Evolutionary conservation across 1,284 basidiomycete species (phyloP).

Genomic region (Trichosporon sp.): DNA sequence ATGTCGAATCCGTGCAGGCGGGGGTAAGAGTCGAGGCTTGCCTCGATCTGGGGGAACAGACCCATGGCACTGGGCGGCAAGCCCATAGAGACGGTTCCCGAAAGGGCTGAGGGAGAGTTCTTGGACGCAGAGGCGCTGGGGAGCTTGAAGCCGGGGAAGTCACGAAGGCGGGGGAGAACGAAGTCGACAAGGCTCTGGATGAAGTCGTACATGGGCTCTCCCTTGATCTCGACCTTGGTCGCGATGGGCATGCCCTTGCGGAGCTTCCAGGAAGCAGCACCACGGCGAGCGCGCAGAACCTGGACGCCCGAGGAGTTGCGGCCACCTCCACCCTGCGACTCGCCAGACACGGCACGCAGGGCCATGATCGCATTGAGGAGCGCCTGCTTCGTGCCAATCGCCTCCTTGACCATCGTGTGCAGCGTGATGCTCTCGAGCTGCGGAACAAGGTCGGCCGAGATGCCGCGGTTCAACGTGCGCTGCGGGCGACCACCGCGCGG

Average conservation of each 20-base stretch:
- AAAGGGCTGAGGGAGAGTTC: constrained; percentile 64
- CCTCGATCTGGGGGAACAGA: constrained; percentile 90
- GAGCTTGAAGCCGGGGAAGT: constrained; percentile 81
- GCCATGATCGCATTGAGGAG: constrained; percentile 83
- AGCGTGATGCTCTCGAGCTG: constrained; percentile 76
- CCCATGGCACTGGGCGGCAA: constrained; percentile 77
- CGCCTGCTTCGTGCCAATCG: constrained; percentile 65
- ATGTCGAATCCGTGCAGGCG: constrained; percentile 81
- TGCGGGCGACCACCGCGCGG: constrained; percentile 43
- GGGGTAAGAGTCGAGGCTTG: constrained; percentile 83
- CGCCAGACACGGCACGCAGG: constrained; percentile 79
- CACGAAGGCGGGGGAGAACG: constrained; percentile 84
- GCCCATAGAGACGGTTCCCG: constrained; percentile 85
- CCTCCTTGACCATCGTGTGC: constrained; percentile 76
- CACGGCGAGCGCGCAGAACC: constrained; percentile 70
- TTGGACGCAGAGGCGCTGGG: constrained; percentile 54
- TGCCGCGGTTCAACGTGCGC: constrained; percentile 47
- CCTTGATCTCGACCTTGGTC: constrained; percentile 82
- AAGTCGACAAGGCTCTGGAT: constrained; percentile 84
- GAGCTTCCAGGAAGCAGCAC: constrained; percentile 76
- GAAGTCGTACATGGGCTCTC: constrained; percentile 90
- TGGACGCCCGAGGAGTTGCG: constrained; percentile 69
- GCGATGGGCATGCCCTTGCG: constrained; percentile 77
- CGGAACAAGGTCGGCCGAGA: constrained; percentile 63
- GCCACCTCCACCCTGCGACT: constrained; percentile 65